Evolutionary conservation across 164 flowering plant species (phyloP), one percentile per base, ranked within the genome.

Genomic region (Vitis labrusca): DNA sequence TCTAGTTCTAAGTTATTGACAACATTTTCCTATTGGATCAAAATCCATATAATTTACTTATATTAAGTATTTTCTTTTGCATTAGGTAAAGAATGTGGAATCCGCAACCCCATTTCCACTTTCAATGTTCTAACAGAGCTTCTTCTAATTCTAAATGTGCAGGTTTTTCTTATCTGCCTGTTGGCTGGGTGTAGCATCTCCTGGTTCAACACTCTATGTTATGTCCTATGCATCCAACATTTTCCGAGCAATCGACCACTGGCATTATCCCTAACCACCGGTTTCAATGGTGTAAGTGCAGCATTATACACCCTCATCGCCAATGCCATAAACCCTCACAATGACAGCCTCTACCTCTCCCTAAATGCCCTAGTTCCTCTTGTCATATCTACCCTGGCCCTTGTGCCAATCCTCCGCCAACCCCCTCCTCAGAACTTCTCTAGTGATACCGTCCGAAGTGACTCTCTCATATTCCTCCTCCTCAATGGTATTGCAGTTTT

Each of bases 131-230:
- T 37, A 37, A 37, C 44, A 37, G 44, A 37, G 44, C 44, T 37
- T 3, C 44, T 37, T 37, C 7, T 37, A 37, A 37, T 6, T 37
- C 44, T 37, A 37, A 37, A 37, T 37, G 44, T 37, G 67, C 77
- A 79, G 79, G 83, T 80, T 2, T 74, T 73, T 57, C 37, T 80
- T 37, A 70, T 76, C 1, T 73, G 78, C 52, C 61, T 77, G 65
- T 10, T 77, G 29, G 75, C 78, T 13, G 80, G 83, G 1, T 73
- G 75, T 37, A 80, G 78, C 74, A 77, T 76, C 57, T 76, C 76
- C 70, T 80, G 80, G 83, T 80, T 80, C 80, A 80, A 80, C 71
- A 80, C 78, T 2, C 76, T 76, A 2, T 80, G 80, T 71, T 80
- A 16, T 54, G 73, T 80, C 8, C 50, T 76, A 19, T 76, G 78